Base-by-base conservation (phyloP, 202 grass and related monocot genomes). In the Saccharum hybrid region DNA sequence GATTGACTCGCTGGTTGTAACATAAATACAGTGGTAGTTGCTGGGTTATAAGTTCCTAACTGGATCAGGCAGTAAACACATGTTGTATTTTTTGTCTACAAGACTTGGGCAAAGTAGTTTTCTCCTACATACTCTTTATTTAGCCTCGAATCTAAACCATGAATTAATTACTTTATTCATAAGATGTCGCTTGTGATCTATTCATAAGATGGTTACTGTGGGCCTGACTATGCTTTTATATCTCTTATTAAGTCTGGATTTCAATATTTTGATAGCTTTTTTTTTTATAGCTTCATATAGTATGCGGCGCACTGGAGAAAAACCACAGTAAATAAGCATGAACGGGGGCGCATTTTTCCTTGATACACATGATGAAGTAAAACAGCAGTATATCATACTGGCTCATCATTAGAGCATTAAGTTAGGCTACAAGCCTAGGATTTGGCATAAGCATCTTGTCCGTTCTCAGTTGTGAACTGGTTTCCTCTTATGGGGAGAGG, bases 401-500 rank as follows among this genome's bases (percentile, higher is more conserved):
- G 68, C 11, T 77, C 41, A 42, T 74, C 23, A 71, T 57, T 36
- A 43, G 33, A 66, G 64, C 65, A 57, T 51, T 77, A 21, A 31
- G 11, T 82, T 82, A 64, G 56, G 73, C 39, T 45, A 83, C 43
- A 56, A 72, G 18, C 70, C 30, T 52, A 83, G 59, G 66, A 78
- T n/a, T 77, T 60, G 33, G 33, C 52, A 64, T 52, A 33, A 46
- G 8, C n/a, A 18, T 19, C 15, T 72, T 72, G 33, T 54, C 26
- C 43, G 65, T 56, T n/a, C 57, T 82, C 72, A 89, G 66, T 90
- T 90, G 51, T 86, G 70, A 79, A 86, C 10, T 63, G 80, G 84
- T 83, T 8, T 45, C 77, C 80, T 81, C 67, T 57, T 77, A 74
- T 8, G 80, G 51, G 88, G 21, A 61, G 38, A 54, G 48, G 52